Evolutionary conservation across 2,329 filamentous ascomycete genomes (phyloP), one percentile per base, ranked within the genome.

Genomic region (Trichothecium roseum): DNA sequence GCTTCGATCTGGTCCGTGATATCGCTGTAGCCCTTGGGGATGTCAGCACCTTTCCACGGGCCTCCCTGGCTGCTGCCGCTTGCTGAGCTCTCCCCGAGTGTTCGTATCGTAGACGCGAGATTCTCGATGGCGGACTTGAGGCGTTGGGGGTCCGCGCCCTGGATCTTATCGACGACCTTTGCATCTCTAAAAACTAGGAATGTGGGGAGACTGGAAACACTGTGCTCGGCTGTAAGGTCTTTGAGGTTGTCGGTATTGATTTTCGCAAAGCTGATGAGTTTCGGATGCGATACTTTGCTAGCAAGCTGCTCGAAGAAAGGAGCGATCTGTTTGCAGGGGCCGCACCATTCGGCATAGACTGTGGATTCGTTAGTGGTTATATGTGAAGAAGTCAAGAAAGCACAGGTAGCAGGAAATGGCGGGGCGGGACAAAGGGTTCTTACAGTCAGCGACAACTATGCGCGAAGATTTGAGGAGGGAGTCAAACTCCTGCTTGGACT

Each of bases 321-420:
- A 5, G 82, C 83, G 45, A 96, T 87, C 44, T 75, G 69, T 49
- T 85, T 83, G 72, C 87, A 94, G 51, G 86, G 83, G 24, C 67
- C 79, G 53, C 84, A 94, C 80, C 83, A 91, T 52, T 85, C 80
- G 50, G 87, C 85, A 51, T 84, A 89, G 69, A 95, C 86, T 94
- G 47, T 30, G 45, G 40, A 18, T 37, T 22, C 10, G 13, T 34
- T 12, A 40, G 40, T 9, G 27, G 24, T n/a, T 17, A 37, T 35
- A 18, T 14, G 41, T 50, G 30, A 51, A 46, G 32, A 36, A 39
- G 40, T 38, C 39, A 43, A 36, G 40, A 41, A 37, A 38, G 30
- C 34, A 36, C 35, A 35, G 30, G 30, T n/a, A 16, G 27, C 18
- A 24, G 27, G 26, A 18, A 18, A 22, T 42, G 40, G 46, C 40